Percentiles rank a stretch among this genome's conserved stretches.
These are phyloP conservation scores for Sicyos baderoa DNA, from an alignment of 306 rosid species.

Conservation along the genomic window DNA sequence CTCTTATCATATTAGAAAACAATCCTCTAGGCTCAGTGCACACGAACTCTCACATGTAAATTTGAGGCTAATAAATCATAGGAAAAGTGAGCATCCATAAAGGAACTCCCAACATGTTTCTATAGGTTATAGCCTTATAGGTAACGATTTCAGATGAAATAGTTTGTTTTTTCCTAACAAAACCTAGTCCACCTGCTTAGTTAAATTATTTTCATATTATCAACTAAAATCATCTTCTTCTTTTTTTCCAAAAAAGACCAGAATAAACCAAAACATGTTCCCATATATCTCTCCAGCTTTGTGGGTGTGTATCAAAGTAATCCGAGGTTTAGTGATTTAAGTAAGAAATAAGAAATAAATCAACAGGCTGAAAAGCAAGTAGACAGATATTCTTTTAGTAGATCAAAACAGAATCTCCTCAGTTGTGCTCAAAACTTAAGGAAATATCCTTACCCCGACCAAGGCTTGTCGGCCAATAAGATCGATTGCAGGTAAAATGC, in stretches of 20 bases:
- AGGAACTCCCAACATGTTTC: neutral
- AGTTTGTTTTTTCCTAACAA: neutral
- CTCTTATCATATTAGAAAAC: too few species aligned
- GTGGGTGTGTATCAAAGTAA: neutral
- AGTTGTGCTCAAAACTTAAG: neutral
- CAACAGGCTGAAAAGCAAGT: too few species aligned
- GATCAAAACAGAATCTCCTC: neutral
- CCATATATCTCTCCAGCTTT: neutral
- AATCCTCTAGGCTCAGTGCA: neutral
- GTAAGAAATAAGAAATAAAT: too few species aligned
- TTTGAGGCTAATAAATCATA: neutral
- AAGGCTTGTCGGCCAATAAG: slow-evolving; percentile 38
- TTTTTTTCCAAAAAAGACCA: neutral
- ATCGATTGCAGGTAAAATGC: slow-evolving; percentile 77
- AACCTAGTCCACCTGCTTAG: neutral
- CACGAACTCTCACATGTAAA: neutral
- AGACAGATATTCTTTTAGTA: neutral
- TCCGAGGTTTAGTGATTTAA: neutral
- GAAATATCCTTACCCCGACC: slow-evolving; percentile 60
- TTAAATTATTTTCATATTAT: too few species aligned
- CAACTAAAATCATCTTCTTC: neutral
- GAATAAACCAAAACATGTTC: neutral
- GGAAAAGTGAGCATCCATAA: neutral
- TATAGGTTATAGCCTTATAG: too few species aligned
- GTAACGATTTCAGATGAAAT: too few species aligned